These are phyloP conservation scores for Recurvomyces mirabilis DNA, from an alignment of 495 filamentous ascomycete species.

Conservation along the genomic window DNA sequence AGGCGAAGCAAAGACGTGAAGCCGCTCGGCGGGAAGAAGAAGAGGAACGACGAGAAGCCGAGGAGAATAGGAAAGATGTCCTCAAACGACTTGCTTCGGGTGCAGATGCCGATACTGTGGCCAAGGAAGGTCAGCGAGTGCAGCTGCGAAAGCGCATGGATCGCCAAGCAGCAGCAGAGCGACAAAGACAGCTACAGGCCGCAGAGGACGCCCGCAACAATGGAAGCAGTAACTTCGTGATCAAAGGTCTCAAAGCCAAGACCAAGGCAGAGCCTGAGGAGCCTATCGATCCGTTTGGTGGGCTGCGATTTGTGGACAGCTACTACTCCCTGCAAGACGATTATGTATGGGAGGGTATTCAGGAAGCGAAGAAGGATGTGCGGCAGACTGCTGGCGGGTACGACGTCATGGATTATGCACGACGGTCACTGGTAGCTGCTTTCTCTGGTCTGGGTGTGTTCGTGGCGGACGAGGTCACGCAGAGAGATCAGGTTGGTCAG, in stretches of 20 bases:
- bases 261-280: slow-evolving; percentile 51
- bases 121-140: slow-evolving; percentile 47
- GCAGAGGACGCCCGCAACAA: slow-evolving; percentile 21
- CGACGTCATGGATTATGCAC: slow-evolving; percentile 66
- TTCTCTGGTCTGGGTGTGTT: slow-evolving; percentile 83
- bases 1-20: slow-evolving; percentile 43
- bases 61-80: slow-evolving; percentile 49
- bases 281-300: slow-evolving; percentile 83
- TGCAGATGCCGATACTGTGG: slow-evolving; percentile 41
- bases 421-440: slow-evolving; percentile 70
- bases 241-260: slow-evolving; percentile 64
- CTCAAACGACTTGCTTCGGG: slow-evolving; percentile 39
- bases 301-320: slow-evolving; percentile 48
- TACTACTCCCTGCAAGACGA: slow-evolving; percentile 56
- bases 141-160: slow-evolving; percentile 54
- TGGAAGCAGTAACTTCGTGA: slow-evolving; percentile 37
- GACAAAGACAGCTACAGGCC: slow-evolving; percentile 24
- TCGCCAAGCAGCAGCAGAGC: slow-evolving; percentile 23
- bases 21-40: slow-evolving; percentile 44
- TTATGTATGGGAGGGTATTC: slow-evolving; percentile 56
- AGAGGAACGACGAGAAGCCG: slow-evolving; percentile 47
- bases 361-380: slow-evolving; percentile 46
- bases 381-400: slow-evolving; percentile 70
- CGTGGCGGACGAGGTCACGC: slow-evolving; percentile 60
- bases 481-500: slow-evolving; percentile 27